These are phyloP conservation scores for Candida lessepsii DNA, from an alignment of 805 yeast genomes.

Conservation along the genomic window DNA sequence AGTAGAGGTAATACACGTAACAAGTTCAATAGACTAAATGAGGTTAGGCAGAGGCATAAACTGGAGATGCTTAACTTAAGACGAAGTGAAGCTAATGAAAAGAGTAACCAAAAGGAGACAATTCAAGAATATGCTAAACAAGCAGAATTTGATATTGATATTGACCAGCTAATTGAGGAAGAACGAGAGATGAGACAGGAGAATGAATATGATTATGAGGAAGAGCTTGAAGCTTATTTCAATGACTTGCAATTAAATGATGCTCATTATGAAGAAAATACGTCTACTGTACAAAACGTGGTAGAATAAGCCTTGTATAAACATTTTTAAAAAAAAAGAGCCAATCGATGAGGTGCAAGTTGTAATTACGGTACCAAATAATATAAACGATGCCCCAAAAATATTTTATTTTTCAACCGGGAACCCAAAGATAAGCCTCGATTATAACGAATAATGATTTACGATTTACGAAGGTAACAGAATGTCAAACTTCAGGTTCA, in stretches of 20 bases:
- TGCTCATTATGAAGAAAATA: too few relatives aligned
- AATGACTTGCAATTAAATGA: constrained; percentile 2
- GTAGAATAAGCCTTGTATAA: too few relatives aligned
- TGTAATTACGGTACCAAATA: too few relatives aligned
- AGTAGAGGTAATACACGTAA: constrained; percentile 21
- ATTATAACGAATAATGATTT: too few relatives aligned
- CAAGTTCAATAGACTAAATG: constrained; percentile 17
- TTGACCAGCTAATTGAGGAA: constrained; percentile 25
- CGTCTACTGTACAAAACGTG: too few relatives aligned
- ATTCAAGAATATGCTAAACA: constrained; percentile 8
- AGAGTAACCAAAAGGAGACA: constrained; percentile 17
- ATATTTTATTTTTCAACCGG: too few relatives aligned
- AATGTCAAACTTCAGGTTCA: too few relatives aligned
- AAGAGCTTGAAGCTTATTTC: constrained; percentile 22
- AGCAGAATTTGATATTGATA: constrained; percentile 15
- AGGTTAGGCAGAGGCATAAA: constrained; percentile 25
- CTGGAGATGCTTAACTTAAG: constrained; percentile 18
- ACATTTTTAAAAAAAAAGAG: too few relatives aligned
- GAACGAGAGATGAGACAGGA: constrained; percentile 16
- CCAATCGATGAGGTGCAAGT: too few relatives aligned
- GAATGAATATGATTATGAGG: constrained; percentile 10
- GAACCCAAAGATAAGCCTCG: too few relatives aligned
- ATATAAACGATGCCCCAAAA: too few relatives aligned
- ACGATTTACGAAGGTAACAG: too few relatives aligned
- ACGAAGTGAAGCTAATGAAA: constrained; percentile 19